Evolutionary conservation across 495 filamentous ascomycete genomes (phyloP).

Genomic region (Aspergillus bridgeri): DNA sequence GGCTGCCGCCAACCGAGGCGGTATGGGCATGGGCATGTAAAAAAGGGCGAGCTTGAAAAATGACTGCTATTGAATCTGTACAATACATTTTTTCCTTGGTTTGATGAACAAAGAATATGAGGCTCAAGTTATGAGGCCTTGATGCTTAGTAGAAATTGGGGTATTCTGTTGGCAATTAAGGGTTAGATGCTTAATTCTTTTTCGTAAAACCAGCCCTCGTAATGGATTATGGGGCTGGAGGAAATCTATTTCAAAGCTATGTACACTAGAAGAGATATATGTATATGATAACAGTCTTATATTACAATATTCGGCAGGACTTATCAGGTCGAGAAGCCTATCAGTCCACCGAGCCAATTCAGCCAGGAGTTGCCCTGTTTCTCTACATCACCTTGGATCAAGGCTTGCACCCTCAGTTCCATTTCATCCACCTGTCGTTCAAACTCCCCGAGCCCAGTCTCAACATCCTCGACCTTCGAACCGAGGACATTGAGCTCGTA

Average conservation of each 20-base stretch:
- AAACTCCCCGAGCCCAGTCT: constrained; percentile 77
- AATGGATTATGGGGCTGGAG: constrained; percentile 5
- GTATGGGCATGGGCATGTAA: constrained; percentile 54
- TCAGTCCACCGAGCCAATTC: constrained; percentile 42
- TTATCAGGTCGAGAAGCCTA: constrained; percentile 27
- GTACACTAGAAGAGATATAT: constrained; percentile 24
- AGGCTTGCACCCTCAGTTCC: constrained; percentile 67
- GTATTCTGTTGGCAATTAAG: neutral
- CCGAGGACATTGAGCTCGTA: constrained; percentile 84
- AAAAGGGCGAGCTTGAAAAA: constrained; percentile 11
- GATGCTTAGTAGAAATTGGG: neutral
- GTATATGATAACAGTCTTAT: neutral
- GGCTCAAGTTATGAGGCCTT: neutral
- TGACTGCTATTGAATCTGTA: neutral
- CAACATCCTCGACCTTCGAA: constrained; percentile 83
- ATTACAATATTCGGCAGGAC: constrained; percentile 1
- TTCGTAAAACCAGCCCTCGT: no score
- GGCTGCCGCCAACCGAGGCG: constrained; percentile 45
- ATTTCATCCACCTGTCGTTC: constrained; percentile 75
- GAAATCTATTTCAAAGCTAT: constrained; percentile 18
- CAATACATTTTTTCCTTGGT: constrained; percentile 6
- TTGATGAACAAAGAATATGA: neutral
- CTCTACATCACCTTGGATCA: constrained; percentile 61
- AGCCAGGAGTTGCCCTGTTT: constrained; percentile 58
- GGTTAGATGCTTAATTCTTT: no score